Evolutionary conservation across 352 stramenopile species (phyloP).

Genomic region (Aphanomyces astaci): DNA sequence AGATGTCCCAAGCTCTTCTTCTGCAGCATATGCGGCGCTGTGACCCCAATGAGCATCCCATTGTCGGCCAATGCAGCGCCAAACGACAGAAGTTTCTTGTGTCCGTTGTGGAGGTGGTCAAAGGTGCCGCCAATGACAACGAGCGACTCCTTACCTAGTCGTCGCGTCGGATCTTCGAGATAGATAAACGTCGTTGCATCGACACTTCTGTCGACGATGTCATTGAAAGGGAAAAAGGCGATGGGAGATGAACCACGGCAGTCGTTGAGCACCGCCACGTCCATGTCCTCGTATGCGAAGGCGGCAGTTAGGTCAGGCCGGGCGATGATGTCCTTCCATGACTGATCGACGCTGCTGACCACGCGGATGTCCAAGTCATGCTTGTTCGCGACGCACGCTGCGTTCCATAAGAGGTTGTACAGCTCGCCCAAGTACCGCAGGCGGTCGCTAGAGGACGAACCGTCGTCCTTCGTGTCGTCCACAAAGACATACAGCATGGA

Average conservation of each 20-base stretch:
- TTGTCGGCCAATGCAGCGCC: constrained; percentile 47
- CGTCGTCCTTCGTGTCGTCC: constrained; percentile 32
- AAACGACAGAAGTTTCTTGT: constrained; percentile 85
- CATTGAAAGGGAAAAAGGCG: constrained; percentile 54
- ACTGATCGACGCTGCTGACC: constrained; percentile 32
- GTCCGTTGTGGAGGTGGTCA: constrained; percentile 86
- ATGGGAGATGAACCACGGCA: constrained; percentile 55
- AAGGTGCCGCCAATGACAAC: constrained; percentile 83
- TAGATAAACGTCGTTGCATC: constrained; percentile 43
- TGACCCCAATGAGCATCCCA: constrained; percentile 69
- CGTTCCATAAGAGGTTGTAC: constrained; percentile 64
- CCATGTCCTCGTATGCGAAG: constrained; percentile 53
- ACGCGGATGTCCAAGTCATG: constrained; percentile 57
- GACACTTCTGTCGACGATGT: constrained; percentile 42
- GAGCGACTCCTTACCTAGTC: constrained; percentile 45
- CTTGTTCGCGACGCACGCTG: constrained; percentile 45
- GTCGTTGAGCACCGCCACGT: constrained; percentile 57
- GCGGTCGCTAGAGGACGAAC: constrained; percentile 34
- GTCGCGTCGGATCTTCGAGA: constrained; percentile 62
- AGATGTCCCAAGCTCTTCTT: constrained; percentile 68
- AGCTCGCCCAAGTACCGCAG: constrained; percentile 75
- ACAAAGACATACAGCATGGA: constrained; percentile 57
- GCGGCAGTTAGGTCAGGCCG: constrained; percentile 57
- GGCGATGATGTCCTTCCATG: constrained; percentile 58
- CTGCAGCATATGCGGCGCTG: constrained; percentile 61